Evolutionary conservation across 169 alveolate species (phyloP), one percentile per base, ranked within the genome.

Genomic region (Cryptosporidium xiaoi): DNA sequence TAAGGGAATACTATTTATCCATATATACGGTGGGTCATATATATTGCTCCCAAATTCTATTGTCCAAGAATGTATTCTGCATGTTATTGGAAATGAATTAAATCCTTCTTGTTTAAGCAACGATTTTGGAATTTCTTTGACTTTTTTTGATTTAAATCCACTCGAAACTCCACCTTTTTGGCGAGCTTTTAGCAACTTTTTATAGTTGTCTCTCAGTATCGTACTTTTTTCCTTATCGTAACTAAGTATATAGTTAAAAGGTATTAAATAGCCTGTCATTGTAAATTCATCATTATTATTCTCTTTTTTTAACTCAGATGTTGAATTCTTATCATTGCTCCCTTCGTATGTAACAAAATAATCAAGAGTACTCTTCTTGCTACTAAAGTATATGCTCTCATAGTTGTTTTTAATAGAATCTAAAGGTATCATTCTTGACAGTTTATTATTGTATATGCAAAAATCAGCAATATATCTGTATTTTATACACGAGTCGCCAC

Each of bases 391-490:
- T 13, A 69, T 69, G 51, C 83, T 69, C 50, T 60, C 71, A 77
- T 44, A 77, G 12, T 77, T 60, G 51, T 77, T 62, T 40, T 71
- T 71, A 15, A 77, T 16, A 15, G 55, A 60, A 51, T 77, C 87
- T 20, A 77, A 50, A 13, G 87, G 71, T 36, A 77, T 60, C 71
- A 77, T 34, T 53, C 87, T 77, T 24, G 87, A 77, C 44, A 60
- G 36, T 34, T 77, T 77, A 20, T 56, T 60, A 46, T 77, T 77
- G 48, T 77, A 77, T 60, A 77, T 58, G 12, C 55, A 58, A 60
- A 77, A 77, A 48, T 77, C 87, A 15, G 65, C 71, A 13, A 77
- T 77, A 48, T 77, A 77, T 62, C 87, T 77, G 64, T 62, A 77
- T 18, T 34, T 50, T 27, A 77, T 77, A 2, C 64, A 62, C 4